Conservation (phyloP, 2,329 filamentous ascomycete species). For the Alternaria burnsii region DNA sequence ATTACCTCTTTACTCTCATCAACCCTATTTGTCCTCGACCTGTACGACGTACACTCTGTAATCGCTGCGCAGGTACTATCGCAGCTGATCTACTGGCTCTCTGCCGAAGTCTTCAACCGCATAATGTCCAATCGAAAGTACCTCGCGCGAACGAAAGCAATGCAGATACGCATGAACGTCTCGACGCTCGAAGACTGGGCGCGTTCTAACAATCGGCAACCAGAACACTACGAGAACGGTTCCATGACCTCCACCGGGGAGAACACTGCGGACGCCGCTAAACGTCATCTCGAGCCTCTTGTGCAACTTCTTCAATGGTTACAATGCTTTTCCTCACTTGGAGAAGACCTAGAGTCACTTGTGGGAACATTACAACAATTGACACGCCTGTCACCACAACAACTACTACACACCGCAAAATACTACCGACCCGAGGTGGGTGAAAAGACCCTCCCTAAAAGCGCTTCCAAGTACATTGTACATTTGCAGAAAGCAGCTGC, state of each 20-base stretch:
- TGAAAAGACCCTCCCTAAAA: constrained; percentile 89
- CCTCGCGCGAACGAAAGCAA: constrained; percentile 93
- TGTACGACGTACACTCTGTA: constrained; percentile 99
- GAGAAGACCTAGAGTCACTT: constrained; percentile 87
- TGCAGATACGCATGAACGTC: constrained; percentile 99
- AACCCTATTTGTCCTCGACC: constrained; percentile 92
- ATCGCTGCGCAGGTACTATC: constrained; percentile 91
- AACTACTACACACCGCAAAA: constrained; percentile 89
- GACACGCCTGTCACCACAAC: constrained; percentile 82
- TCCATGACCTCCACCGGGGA: constrained; percentile 87
- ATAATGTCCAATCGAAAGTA: constrained; percentile 97
- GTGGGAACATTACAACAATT: constrained; percentile 90
- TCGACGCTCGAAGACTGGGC: constrained; percentile 97
- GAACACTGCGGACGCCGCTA: constrained; percentile 82
- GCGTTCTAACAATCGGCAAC: constrained; percentile 87
- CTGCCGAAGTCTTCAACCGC: constrained; percentile 95
- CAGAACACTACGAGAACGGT: constrained; percentile 94
- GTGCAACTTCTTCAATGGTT: constrained; percentile 97
- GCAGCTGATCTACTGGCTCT: constrained; percentile 95
- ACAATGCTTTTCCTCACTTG: constrained; percentile 94
- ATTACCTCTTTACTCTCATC: constrained; percentile 95
- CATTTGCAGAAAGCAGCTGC: constrained; percentile 79
- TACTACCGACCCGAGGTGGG: constrained; percentile 95
- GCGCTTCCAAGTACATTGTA: constrained; percentile 84
- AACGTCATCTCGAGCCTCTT: constrained; percentile 85